Conservation (phyloP, 768 basidiomycete species). For the Steccherinum ochraceum region DNA sequence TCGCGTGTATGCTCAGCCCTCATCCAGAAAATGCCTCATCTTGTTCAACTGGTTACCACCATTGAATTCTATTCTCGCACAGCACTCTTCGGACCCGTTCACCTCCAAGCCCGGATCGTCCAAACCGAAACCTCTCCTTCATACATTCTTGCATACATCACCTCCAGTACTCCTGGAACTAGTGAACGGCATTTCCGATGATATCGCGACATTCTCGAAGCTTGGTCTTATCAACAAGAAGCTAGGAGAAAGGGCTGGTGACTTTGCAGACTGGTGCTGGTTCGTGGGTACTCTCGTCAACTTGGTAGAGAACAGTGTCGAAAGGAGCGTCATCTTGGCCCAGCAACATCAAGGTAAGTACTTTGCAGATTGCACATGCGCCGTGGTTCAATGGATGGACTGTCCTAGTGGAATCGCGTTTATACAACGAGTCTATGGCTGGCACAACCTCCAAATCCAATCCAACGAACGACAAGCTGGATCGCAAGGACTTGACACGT, state of each 20-base stretch:
- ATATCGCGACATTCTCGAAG: slow-evolving; percentile 68
- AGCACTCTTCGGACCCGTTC: slow-evolving; percentile 64
- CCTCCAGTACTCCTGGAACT: slow-evolving; percentile 80
- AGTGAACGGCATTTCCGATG: slow-evolving; percentile 68
- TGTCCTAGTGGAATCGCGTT: slow-evolving; percentile 57
- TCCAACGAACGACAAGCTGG: slow-evolving; percentile 47
- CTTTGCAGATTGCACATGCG: slow-evolving; percentile 1
- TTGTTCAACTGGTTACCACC: slow-evolving; percentile 84
- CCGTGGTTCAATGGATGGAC: slow-evolving; percentile 4
- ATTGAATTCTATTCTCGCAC: slow-evolving; percentile 61
- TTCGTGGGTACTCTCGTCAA: slow-evolving; percentile 72
- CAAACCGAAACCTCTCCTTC: slow-evolving; percentile 53
- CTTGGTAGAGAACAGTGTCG: slow-evolving; percentile 78
- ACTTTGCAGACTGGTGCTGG: slow-evolving; percentile 86
- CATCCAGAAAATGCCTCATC: slow-evolving; percentile 67
- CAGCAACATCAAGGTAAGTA: slow-evolving; percentile 56
- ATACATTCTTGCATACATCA: slow-evolving; percentile 70
- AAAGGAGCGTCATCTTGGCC: slow-evolving; percentile 61
- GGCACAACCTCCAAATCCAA: slow-evolving; percentile 67
- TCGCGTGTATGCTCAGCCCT: not conserved
- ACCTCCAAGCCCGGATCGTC: slow-evolving; percentile 36
- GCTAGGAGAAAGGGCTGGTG: slow-evolving; percentile 61
- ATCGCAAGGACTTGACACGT: slow-evolving; percentile 63
- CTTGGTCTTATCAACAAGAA: slow-evolving; percentile 64
- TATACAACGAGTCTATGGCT: slow-evolving; percentile 68